A percentile compares a stretch with the other conserved stretches of the same genome.
Conservation (phyloP, 2,329 filamentous ascomycete genomes). For the Colletotrichum sp. region DNA sequence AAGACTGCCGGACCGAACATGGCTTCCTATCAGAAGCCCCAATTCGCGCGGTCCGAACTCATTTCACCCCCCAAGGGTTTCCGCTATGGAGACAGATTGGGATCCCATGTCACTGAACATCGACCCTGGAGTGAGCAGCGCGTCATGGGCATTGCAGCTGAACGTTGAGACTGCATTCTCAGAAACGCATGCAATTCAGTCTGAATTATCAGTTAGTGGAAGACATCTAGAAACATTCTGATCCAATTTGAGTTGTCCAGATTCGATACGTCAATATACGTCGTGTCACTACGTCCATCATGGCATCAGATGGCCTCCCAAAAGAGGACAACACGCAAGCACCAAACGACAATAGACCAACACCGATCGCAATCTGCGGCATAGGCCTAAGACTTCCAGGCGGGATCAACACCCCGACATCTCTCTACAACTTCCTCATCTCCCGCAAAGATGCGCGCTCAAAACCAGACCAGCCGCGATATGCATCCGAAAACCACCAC, state of each 20-base stretch:
- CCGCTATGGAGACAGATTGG: neutral
- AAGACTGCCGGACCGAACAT: neutral
- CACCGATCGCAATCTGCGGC: conserved; percentile 11
- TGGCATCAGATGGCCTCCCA: neutral
- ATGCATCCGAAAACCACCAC: neutral
- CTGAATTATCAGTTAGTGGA: neutral
- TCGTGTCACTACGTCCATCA: neutral
- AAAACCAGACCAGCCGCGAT: neutral
- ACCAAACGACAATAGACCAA: neutral
- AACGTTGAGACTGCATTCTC: neutral
- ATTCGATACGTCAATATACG: neutral
- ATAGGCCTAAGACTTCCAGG: conserved; percentile 14
- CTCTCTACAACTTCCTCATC: conserved; percentile 10
- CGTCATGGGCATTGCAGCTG: neutral
- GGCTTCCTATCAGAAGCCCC: neutral
- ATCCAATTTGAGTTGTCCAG: neutral
- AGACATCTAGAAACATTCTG: neutral
- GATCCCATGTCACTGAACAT: neutral
- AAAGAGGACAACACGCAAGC: neutral
- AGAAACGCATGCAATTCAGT: neutral
- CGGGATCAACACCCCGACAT: conserved; percentile 2
- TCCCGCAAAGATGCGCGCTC: conserved; percentile 6
- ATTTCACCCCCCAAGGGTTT: neutral
- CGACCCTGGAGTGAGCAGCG: neutral
- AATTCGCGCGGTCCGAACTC: neutral